Evolutionary conservation across 371 early-diverging fungal species (phyloP).

Genomic region (Batkoa obscura): DNA sequence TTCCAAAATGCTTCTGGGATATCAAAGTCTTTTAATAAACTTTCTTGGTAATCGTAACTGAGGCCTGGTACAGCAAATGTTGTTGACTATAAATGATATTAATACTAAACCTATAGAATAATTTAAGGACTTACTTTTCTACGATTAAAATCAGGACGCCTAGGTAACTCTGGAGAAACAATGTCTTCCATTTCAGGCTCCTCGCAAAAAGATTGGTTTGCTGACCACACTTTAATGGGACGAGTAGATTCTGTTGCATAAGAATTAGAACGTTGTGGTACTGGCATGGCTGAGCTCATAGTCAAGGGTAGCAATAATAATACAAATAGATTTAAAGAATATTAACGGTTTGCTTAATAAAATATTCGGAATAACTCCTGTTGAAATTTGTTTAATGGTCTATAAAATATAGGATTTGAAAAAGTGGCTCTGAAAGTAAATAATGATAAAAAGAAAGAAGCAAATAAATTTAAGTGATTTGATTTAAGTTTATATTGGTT

Average conservation of each 20-base stretch:
- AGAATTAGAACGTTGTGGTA: neutral
- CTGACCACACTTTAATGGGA: constrained; percentile 2
- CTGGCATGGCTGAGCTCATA: neutral
- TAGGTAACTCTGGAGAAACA: neutral
- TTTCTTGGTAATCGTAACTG: neutral
- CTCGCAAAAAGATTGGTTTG: neutral
- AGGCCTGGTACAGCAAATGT: constrained; percentile 5
- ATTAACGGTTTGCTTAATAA: too few relatives aligned
- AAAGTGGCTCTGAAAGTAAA: too few relatives aligned
- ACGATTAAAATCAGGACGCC: neutral
- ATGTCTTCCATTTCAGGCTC: neutral
- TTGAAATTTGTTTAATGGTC: too few relatives aligned
- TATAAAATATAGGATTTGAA: too few relatives aligned
- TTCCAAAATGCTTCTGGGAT: constrained; percentile 6
- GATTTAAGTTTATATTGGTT: too few relatives aligned
- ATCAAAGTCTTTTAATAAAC: neutral
- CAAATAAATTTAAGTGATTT: too few relatives aligned
- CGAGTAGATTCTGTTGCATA: neutral
- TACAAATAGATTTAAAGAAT: too few relatives aligned
- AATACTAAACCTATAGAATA: neutral
- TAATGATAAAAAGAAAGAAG: too few relatives aligned
- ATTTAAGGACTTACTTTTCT: neutral
- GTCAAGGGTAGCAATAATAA: neutral
- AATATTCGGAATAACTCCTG: too few relatives aligned
- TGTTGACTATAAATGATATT: neutral